Base-by-base conservation (phyloP, 2,329 filamentous ascomycete genomes). In the Fusarium zealandicum region DNA sequence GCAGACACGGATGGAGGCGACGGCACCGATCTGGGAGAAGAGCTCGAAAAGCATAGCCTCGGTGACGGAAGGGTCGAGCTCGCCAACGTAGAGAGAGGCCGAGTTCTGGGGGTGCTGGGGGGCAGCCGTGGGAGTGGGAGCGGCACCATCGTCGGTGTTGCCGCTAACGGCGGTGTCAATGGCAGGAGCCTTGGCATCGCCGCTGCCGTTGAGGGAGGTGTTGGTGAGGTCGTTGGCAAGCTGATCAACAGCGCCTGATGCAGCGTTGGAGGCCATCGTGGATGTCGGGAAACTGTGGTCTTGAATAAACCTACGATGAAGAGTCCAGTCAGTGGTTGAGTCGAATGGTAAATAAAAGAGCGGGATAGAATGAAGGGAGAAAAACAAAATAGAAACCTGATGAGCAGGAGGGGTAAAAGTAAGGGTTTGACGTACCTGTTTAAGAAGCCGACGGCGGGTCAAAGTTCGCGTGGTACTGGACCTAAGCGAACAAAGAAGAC, bases 11-110 rank as follows among this genome's bases (percentile, higher is more conserved):
- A 99, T 99, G 59, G 95, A 99, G 66, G 95, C 95, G 71, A 99
- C 95, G 72, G 96, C 93, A 69, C 95, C 95, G 74, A 99, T 99
- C 79, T 96, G 95, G 57, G 95, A 98, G 86, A 99, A 99, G 63
- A 99, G 90, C 87, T 99, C 95, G 79, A 98, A 99, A 72, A 99
- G 92, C 95, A 99, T 99, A 69, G 95, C 95, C 85, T 99, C 95
- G 64, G 95, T 99, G 76, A 99, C 95, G 59, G 92, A 95, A 69
- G 91, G 87, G 77, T 99, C 95, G 70, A 99, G 92, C 83, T 99
- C 95, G 77, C 95, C 95, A 68, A 99, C 95, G 77, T 99, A 99
- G 75, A 99, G 92, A 55, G 95, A 99, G 64, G 95, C 95, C 46
- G 95, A 98, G 77, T 96, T 93, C 76, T 92, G 90, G 73, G 93